Base-by-base conservation (phyloP, 2,329 filamentous ascomycete species). In the Elsinoe necatrix region DNA sequence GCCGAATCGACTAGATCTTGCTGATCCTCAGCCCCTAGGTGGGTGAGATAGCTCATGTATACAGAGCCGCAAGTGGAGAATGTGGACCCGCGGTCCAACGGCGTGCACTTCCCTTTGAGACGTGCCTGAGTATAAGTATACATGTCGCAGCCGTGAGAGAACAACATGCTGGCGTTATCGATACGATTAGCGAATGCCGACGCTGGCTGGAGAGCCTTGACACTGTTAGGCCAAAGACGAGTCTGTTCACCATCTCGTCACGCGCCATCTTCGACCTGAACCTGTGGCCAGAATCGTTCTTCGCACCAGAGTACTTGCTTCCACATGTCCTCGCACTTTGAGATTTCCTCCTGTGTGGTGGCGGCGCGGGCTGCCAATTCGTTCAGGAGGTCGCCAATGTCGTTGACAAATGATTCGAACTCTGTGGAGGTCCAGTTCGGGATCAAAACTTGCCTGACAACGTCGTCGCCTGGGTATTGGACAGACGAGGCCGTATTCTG, bases 391-490 rank as follows among this genome's bases (percentile, higher is more conserved):
- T 67, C 67, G 31, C 74, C 70, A 55, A 74, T 71, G 21, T 70
- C 69, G 57, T 74, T 69, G 27, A 77, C 75, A 60, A 77, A 77
- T 55, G 73, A 75, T 63, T 68, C 69, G 62, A 77, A 77, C 48
- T 75, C 73, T 6, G 68, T 66, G 9, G 70, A 73, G 5, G 73
- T 77, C 75, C 75, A 78, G 59, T 77, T 77, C 0, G 75, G 75
- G 39, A 78, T 77, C 27, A 78, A 70, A 0, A 72, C 71, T 64
- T 75, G 69, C 59, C 73, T 71, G 61, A 75, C 68, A 16, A 77
- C 75, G 65, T 77, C 74, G 27, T 74, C 71, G 23, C 25, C 21
- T 18, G 21, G 14, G 14, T 42, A 52, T 62, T 62, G 14, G 54
- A 48, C 31, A 37, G 52, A 42, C 50, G 21, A 57, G 41, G 34